Conservation (phyloP, 306 rosid species). For the Myrica gale region DNA sequence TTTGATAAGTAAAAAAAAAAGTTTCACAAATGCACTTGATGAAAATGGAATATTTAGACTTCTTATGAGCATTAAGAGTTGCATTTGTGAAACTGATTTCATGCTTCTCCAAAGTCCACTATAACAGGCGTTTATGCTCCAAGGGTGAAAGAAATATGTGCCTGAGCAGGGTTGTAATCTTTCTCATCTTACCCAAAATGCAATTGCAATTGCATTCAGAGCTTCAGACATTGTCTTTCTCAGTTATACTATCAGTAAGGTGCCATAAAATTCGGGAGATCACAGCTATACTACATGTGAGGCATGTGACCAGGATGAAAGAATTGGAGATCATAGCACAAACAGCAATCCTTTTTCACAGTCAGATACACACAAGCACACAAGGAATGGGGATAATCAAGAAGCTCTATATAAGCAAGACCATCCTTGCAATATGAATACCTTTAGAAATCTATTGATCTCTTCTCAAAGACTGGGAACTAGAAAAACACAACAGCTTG, state of each 20-base stretch:
- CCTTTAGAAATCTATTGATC: background rate
- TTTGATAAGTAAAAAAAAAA: no score
- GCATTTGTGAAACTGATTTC: background rate
- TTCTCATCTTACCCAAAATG: no score
- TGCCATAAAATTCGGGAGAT: no score
- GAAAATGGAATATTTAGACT: background rate
- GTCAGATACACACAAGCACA: no score
- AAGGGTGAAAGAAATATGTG: background rate
- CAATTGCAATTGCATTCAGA: no score
- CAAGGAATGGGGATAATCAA: background rate
- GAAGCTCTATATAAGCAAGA: background rate
- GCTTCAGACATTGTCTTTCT: no score
- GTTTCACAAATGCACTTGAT: background rate
- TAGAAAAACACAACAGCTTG: background rate
- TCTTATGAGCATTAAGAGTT: background rate
- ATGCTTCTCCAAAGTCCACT: background rate
- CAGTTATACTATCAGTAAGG: no score
- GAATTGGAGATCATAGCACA: no score
- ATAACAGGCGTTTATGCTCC: background rate
- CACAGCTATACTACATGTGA: no score
- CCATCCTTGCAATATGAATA: background rate
- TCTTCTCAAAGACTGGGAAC: background rate
- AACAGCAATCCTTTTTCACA: no score
- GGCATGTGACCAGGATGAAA: no score
- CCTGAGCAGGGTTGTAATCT: background rate